A percentile compares a stretch with the other conserved stretches of the same genome.
phyloP scores from a whole-genome alignment of 2,329 filamentous ascomycete species.

The Cladosporium colombiae region DNA sequence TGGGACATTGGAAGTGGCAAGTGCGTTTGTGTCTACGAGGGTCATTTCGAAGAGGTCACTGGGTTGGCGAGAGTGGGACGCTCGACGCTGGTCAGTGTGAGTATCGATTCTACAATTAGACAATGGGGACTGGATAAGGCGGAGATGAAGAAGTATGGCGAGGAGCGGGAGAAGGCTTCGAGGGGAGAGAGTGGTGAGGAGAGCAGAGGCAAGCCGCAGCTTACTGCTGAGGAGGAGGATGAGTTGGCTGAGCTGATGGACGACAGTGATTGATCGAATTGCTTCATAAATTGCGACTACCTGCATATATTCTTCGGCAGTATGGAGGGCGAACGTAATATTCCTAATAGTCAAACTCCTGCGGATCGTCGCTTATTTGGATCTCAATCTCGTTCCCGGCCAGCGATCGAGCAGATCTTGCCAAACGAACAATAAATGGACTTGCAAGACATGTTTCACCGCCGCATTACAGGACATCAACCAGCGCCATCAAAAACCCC shows the following conservation, averaged over 20 bases:
- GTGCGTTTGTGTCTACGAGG: slow-evolving; percentile 50
- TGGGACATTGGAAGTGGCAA: slow-evolving; percentile 63
- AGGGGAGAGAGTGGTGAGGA: slow-evolving; percentile 49
- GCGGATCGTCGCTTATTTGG: background rate
- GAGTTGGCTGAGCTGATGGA: slow-evolving; percentile 92
- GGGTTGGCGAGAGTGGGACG: slow-evolving; percentile 63
- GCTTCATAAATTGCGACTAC: background rate
- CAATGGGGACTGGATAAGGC: slow-evolving; percentile 72
- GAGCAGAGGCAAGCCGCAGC: slow-evolving; percentile 23
- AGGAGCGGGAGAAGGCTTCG: slow-evolving; percentile 52
- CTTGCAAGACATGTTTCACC: background rate
- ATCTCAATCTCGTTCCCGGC: background rate
- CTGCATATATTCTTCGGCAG: background rate
- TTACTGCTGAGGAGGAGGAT: slow-evolving; percentile 89
- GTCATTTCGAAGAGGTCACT: slow-evolving; percentile 93
- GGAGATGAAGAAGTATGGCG: slow-evolving; percentile 59
- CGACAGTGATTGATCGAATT: slow-evolving; percentile 55
- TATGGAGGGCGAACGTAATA: background rate
- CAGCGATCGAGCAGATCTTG: background rate
- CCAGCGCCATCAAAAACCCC: background rate
- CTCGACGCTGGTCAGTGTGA: slow-evolving; percentile 69
- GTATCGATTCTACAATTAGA: slow-evolving; percentile 86
- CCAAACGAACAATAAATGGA: background rate
- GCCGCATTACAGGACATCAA: background rate
- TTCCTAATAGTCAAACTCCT: background rate